Evolutionary conservation across 768 basidiomycete genomes (phyloP).

Genomic region (Kwoniella heveanensis): DNA sequence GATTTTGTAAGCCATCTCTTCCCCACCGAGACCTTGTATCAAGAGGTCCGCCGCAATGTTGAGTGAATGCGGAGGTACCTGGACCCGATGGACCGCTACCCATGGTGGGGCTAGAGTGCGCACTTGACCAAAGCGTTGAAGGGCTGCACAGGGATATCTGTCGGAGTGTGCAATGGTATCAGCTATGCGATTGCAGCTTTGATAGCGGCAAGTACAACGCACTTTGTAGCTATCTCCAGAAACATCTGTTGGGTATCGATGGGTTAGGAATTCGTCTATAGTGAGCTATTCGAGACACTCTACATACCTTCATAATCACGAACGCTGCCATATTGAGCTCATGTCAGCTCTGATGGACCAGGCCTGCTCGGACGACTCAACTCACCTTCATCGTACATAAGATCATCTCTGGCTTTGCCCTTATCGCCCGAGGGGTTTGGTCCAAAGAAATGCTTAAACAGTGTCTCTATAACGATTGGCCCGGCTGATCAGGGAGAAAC

Average conservation of each 20-base stretch:
- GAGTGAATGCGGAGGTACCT: conserved; percentile 75
- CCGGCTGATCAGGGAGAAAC: conserved; percentile 33
- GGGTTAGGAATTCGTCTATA: not conserved
- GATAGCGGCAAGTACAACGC: conserved; percentile 1
- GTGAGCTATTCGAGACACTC: conserved; percentile 2
- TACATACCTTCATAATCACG: conserved; percentile 62
- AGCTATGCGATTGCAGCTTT: not conserved
- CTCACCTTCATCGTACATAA: conserved; percentile 73
- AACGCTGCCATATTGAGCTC: conserved; percentile 62
- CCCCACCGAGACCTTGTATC: conserved; percentile 78
- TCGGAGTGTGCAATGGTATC: not conserved
- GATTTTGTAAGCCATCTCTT: conserved; percentile 66
- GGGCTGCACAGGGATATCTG: conserved; percentile 76
- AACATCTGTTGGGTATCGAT: conserved; percentile 61
- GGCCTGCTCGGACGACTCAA: not conserved
- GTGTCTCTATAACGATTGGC: conserved; percentile 59
- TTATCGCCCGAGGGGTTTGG: conserved; percentile 56
- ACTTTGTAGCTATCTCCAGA: conserved; percentile 66
- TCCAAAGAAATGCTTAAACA: conserved; percentile 84
- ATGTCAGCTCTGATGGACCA: not conserved
- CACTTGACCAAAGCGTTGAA: conserved; percentile 73
- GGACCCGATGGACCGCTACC: conserved; percentile 70
- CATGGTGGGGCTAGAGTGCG: conserved; percentile 83
- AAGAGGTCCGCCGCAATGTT: conserved; percentile 72
- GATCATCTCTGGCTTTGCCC: conserved; percentile 62